Evolutionary conservation across 179 eudicot species (phyloP).

Genomic region (Spergularia azorica): DNA sequence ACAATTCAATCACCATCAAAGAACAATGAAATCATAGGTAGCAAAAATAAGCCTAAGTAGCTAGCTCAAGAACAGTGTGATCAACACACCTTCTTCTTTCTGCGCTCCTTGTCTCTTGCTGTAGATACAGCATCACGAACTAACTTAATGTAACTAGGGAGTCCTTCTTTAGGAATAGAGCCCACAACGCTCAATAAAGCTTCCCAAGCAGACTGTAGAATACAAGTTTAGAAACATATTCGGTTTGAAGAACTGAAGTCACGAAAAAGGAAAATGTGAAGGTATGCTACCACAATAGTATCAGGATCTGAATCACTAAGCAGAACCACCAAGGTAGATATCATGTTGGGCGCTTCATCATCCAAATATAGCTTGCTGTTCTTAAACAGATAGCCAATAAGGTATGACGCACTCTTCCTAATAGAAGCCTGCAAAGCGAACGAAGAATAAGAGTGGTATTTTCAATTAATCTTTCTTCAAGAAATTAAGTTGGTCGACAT

Average conservation of each 20-base stretch:
- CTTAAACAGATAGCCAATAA: conserved; percentile 87
- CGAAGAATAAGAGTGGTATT: conserved; percentile 4
- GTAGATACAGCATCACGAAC: conserved; percentile 98
- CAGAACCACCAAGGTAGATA: conserved; percentile 79
- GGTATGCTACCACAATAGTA: conserved; percentile 61
- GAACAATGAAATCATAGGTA: neutral
- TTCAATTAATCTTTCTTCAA: neutral
- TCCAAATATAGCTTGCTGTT: conserved; percentile 86
- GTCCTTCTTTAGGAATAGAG: conserved; percentile 90
- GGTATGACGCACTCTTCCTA: conserved; percentile 76
- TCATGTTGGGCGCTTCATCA: conserved; percentile 94
- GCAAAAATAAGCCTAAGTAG: neutral
- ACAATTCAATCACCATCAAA: neutral
- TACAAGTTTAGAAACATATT: conserved; percentile 20
- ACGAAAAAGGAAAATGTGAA: conserved; percentile 10
- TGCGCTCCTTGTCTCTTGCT: conserved; percentile 89
- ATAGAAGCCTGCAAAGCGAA: conserved; percentile 59
- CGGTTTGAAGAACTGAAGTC: conserved; percentile 8
- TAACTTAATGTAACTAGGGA: conserved; percentile 86
- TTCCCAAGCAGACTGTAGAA: conserved; percentile 86
- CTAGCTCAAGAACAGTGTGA: neutral
- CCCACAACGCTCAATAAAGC: conserved; percentile 80
- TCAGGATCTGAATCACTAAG: conserved; percentile 90
- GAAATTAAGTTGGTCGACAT: conserved; percentile 5
- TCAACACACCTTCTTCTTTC: conserved; percentile 73